Conservation (phyloP, 345 rosid genomes). For the Hibiscus mutabilis region DNA sequence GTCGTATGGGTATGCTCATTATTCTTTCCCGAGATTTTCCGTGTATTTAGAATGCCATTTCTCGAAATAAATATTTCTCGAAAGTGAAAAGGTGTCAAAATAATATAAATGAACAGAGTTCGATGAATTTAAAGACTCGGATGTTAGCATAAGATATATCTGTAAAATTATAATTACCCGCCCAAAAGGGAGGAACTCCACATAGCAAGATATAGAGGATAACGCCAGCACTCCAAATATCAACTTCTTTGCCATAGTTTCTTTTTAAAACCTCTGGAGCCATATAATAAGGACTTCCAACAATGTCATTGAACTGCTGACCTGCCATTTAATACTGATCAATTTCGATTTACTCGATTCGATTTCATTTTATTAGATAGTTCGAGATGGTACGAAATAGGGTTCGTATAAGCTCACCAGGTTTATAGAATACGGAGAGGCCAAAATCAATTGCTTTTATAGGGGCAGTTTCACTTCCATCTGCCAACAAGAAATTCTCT, state of each 20-base stretch:
- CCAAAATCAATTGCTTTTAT: slow-evolving; percentile 92
- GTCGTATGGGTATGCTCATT: too few relatives aligned
- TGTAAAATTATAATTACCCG: slow-evolving; percentile 27
- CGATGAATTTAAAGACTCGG: background rate
- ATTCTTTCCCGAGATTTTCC: too few relatives aligned
- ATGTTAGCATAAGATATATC: background rate
- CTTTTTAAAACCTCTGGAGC: slow-evolving; percentile 78
- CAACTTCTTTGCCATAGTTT: slow-evolving; percentile 65
- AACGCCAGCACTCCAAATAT: slow-evolving; percentile 78
- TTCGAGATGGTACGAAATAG: background rate
- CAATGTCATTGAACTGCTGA: slow-evolving; percentile 55
- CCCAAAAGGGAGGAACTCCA: slow-evolving; percentile 90
- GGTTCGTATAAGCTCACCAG: slow-evolving; percentile 28
- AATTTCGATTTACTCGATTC: background rate
- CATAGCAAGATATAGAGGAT: slow-evolving; percentile 76
- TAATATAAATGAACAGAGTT: too few relatives aligned
- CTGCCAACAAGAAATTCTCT: slow-evolving; percentile 70
- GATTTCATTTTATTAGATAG: too few relatives aligned
- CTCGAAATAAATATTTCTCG: too few relatives aligned
- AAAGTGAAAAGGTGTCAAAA: too few relatives aligned
- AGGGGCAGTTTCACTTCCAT: slow-evolving; percentile 47
- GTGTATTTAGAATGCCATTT: too few relatives aligned
- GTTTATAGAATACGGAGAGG: slow-evolving; percentile 75
- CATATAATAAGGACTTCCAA: slow-evolving; percentile 85
- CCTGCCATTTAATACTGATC: slow-evolving; percentile 22